Base-by-base conservation (phyloP, 2,329 filamentous ascomycete species). In the Clonostachys rosea region DNA sequence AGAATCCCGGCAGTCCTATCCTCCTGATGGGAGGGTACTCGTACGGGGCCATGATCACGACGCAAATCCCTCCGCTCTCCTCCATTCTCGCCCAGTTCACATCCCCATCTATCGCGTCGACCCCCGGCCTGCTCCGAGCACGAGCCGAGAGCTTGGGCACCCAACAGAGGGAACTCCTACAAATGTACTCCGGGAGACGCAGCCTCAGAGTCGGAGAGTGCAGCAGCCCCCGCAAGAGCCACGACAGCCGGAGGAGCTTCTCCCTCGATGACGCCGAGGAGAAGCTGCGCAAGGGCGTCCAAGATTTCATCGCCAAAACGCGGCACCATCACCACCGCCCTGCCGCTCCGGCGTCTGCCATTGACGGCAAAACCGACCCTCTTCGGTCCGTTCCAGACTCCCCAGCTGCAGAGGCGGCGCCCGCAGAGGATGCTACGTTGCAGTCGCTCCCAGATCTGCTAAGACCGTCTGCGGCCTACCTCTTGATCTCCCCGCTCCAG, bases 21-120 rank as follows among this genome's bases (percentile, higher is more conserved):
- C 59, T 84, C 4, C 57, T 96, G 6, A 71, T 94, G 7, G 86
- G 79, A 3, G 91, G 91, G 12, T 96, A 96, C 63, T 96, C 91
- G 0, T 96, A 96, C 63, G 94, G 94, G 40, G 89, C 90, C 5
- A 78, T 96, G 59, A 80, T 97, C 37, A 83, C 89, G 3, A 83
- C 79, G 1, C 82, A 86, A 48, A 75, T 95, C 0, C 89, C 90
- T 0, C 73, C 82, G 0, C 66, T 85, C 35, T 62, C 71, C 11
- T 65, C 73, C 1, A 79, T 95, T 30, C 65, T 89, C 20, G 63
- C 73, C 2, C 66, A 76, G 1, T 90, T 94, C 54, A 59, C 67
- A 8, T 62, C 67, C 0, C 76, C 81, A 6, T 8, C 43, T 33
- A n/a, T 35, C 0, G 53, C 66, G 4, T 83, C 83, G 1, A 66